Evolutionary conservation across 2,329 filamentous ascomycete genomes (phyloP), one percentile per base, ranked within the genome.

Genomic region (Claviceps capensis): DNA sequence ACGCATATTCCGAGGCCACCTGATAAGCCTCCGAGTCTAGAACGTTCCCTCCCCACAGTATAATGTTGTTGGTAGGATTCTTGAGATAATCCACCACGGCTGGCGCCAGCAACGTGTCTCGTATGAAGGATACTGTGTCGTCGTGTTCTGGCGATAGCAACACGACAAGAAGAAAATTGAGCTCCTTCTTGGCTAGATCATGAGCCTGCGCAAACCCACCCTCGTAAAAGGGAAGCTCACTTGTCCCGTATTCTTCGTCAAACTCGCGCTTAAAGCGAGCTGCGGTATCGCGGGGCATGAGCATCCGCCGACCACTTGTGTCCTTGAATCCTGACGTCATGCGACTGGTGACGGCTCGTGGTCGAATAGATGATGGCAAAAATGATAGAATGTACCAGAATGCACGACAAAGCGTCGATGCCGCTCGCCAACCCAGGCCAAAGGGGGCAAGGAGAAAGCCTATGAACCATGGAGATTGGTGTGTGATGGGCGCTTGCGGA

Each of bases 11-110:
- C 13, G 80, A 78, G n/a, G 89, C 82, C 42, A 96, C 88, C 65
- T 96, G 89, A 67, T 94, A 97, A 5, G 91, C 88, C 69, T 98
- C 93, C 3, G 88, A 85, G 65, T 98, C 93, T 56, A 89, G 81
- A 0, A 97, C 85, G 59, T 89, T 95, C 47, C 93, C 93, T 42
- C 85, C 88, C 93, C 93, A 98, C 2, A 98, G 69, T 38, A 97
- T 73, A 34, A 96, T 79, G 62, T 91, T 86, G 66, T 89, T 89
- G 37, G 75, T 68, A 1, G 86, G 79, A 54, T 91, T 79, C 57
- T 81, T 83, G 59, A 97, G 67, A 61, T 88, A 95, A 5, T 75
- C 71, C 11, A 83, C 74, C 3, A 96, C 82, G 44, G 90, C 83
- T 1, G 80, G 78, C 1, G 84, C 77, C 7, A 96, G 77, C 0